Conservation (phyloP, 805 yeast genomes). For the Candida anglica region DNA sequence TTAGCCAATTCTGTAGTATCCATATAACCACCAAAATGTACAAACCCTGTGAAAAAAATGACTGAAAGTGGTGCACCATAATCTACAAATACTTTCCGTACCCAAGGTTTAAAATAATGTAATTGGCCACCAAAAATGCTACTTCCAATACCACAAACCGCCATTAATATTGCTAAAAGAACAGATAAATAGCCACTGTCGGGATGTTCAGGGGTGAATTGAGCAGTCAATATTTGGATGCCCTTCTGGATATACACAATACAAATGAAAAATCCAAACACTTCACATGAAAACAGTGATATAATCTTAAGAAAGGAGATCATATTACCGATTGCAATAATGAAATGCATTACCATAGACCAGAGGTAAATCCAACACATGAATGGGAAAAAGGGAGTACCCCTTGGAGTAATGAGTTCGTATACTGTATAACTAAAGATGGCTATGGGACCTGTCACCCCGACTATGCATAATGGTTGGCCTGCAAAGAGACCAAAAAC, state of each 20-base stretch:
- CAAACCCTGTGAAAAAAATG: constrained; percentile 86
- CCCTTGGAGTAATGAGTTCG: constrained; percentile 56
- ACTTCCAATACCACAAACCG: constrained; percentile 66
- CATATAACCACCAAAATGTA: constrained; percentile 84
- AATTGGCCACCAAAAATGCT: constrained; percentile 57
- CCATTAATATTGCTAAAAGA: constrained; percentile 70
- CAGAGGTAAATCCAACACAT: constrained; percentile 96
- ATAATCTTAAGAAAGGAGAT: constrained; percentile 67
- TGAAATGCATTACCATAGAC: constrained; percentile 78
- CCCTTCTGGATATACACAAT: constrained; percentile 89
- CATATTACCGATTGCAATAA: constrained; percentile 65
- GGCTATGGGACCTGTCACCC: constrained; percentile 94
- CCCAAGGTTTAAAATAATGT: constrained; percentile 52
- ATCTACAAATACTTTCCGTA: constrained; percentile 74
- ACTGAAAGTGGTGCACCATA: constrained; percentile 83
- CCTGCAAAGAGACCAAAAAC: constrained; percentile 84
- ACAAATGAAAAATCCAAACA: constrained; percentile 88
- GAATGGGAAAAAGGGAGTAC: constrained; percentile 70
- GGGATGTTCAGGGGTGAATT: constrained; percentile 41
- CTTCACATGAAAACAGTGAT: constrained; percentile 83
- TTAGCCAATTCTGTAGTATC: constrained; percentile 51
- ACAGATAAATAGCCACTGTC: constrained; percentile 69
- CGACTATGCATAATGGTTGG: constrained; percentile 92
- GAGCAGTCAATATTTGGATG: constrained; percentile 70
- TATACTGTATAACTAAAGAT: constrained; percentile 91